phyloP scores from a whole-genome alignment of 306 rosid species.

The Casuarina glauca region DNA sequence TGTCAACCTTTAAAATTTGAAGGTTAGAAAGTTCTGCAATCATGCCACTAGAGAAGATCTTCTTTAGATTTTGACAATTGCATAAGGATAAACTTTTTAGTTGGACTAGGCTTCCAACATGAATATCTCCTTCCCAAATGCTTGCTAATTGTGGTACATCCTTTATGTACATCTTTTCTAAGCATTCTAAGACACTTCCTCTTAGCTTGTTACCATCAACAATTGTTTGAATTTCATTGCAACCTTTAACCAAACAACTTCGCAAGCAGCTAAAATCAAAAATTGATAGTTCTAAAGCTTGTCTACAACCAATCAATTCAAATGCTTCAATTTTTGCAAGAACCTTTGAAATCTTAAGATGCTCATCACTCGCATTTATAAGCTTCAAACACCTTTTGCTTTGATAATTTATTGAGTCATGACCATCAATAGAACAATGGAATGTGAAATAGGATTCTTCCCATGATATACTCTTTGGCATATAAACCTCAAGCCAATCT shows the following conservation, averaged over 20 bases:
- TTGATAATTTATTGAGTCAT: constrained; percentile 5
- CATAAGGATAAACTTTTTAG: constrained; percentile 20
- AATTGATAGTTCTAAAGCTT: constrained; percentile 4
- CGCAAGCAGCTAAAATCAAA: constrained; percentile 20
- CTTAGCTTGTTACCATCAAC: background rate
- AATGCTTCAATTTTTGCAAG: constrained; percentile 27
- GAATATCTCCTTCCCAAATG: constrained; percentile 21
- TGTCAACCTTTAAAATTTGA: constrained; percentile 14
- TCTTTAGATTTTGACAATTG: constrained; percentile 11
- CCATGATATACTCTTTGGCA: constrained; percentile 15
- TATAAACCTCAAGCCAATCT: constrained; percentile 12
- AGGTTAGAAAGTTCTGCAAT: constrained; percentile 15
- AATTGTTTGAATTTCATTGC: constrained; percentile 3
- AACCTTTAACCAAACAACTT: constrained; percentile 19
- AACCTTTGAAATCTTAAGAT: background rate
- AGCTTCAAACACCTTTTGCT: constrained; percentile 27
- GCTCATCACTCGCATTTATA: constrained; percentile 9
- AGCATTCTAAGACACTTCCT: constrained; percentile 2
- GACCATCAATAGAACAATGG: constrained; percentile 26
- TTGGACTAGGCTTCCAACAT: constrained; percentile 16
- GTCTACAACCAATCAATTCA: constrained; percentile 24
- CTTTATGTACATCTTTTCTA: too few species aligned
- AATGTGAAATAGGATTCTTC: background rate
- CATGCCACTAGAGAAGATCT: constrained; percentile 19
- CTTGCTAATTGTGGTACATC: background rate